These are phyloP conservation scores for Polysphondylium violaceum DNA, from an alignment of 78 protist genomes.

Conservation along the genomic window DNA sequence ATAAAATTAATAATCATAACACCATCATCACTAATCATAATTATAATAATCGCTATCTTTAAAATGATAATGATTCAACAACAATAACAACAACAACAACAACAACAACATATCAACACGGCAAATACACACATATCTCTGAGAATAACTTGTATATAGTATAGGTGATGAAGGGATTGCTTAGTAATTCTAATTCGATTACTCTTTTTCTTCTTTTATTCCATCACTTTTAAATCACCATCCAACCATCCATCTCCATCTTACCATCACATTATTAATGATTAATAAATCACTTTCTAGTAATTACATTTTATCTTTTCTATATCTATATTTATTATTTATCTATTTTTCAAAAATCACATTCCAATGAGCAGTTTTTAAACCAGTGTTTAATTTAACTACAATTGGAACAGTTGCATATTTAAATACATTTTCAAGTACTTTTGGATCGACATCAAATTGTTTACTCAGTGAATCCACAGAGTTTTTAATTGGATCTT, in stretches of 20 bases:
- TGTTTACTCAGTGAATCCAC: not conserved
- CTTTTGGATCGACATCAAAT: not conserved
- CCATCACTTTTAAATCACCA: too few species aligned
- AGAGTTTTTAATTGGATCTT: slow-evolving; percentile 6
- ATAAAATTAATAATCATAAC: too few species aligned
- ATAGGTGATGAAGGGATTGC: too few species aligned
- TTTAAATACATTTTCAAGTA: slow-evolving; percentile 14
- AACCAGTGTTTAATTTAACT: slow-evolving; percentile 49
- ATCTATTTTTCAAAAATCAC: slow-evolving; percentile 27
- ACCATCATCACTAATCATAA: not conserved
- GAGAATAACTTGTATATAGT: too few species aligned
- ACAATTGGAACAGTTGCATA: slow-evolving; percentile 21
- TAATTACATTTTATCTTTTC: too few species aligned
- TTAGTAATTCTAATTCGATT: too few species aligned
- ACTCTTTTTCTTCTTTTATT: too few species aligned
- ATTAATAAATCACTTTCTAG: not conserved
- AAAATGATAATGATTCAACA: too few species aligned
- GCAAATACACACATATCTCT: too few species aligned
- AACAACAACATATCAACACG: not conserved
- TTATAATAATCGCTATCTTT: too few species aligned
- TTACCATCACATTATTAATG: too few species aligned
- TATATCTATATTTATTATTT: not conserved
- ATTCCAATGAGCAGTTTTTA: slow-evolving; percentile 57
- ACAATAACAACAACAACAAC: not conserved
- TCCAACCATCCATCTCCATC: too few species aligned